Evolutionary conservation across 495 filamentous ascomycete genomes (phyloP), one percentile per base, ranked within the genome.

Genomic region (Penicillium cinerascens): DNA sequence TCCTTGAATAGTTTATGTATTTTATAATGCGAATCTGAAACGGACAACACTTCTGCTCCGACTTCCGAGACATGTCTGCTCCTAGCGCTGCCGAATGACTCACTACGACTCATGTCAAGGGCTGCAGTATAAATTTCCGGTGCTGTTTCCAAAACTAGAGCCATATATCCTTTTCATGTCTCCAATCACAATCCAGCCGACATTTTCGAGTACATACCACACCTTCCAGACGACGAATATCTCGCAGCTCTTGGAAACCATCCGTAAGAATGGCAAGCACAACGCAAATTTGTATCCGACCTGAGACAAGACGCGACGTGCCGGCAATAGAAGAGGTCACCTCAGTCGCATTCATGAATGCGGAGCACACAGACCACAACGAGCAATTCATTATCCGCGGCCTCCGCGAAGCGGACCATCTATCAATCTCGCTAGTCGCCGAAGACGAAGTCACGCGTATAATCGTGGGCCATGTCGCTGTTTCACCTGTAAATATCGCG

Each of bases 391-490:
- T 43, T 43, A 23, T 43, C n/a, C 41, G 41, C 20, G 41, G 20
- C 21, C 41, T 43, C 41, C 41, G 41, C n/a, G 41, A 43, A 11
- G 21, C 41, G 41, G 26, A 43, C 41, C 41, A 43, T 23, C 41
- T 43, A 43, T 43, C 41, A 43, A 43, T 43, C n/a, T 43, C 41
- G 41, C 41, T 43, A 43, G 41, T 43, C 41, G 41, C 41, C 18
- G 41, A 43, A 43, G 41, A 43, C 41, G n/a, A 43, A 43, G 41
- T 25, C 20, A 43, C 20, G 26, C 8, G 23, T 43, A 43, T 20
- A 23, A 25, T 43, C 21, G 41, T 43, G 22, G 41, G 41, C 21
- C 41, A 43, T 23, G 41, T 17, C 26, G 41, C 41, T 23, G n/a
- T 43, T 23, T 43, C 41, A 25, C 41, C 41, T 43, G 10, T 43